These are phyloP conservation scores for Aspergillus viridinutans DNA, from an alignment of 2,329 filamentous ascomycete genomes.

Conservation along the genomic window DNA sequence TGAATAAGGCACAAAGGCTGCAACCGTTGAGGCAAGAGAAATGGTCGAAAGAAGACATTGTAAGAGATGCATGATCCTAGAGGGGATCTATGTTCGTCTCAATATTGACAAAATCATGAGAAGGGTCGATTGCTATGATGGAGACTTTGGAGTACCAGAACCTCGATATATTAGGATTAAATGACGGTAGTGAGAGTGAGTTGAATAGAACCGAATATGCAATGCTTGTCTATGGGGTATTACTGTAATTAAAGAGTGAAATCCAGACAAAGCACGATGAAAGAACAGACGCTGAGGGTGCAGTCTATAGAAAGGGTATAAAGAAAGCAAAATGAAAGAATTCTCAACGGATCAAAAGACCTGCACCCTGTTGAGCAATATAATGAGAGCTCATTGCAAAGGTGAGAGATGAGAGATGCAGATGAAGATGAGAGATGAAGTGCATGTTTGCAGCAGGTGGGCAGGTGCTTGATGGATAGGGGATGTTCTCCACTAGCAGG, in stretches of 20 bases:
- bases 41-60: conserved; percentile 31
- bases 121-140: neutral
- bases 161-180: neutral
- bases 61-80: conserved; percentile 34
- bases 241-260: neutral
- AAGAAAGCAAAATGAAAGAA: neutral
- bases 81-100: neutral
- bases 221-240: neutral
- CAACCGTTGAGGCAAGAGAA: conserved; percentile 30
- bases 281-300: neutral
- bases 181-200: neutral
- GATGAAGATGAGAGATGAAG: neutral
- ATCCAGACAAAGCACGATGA: neutral
- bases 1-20: conserved; percentile 43
- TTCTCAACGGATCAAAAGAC: neutral
- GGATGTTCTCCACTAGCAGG: neutral
- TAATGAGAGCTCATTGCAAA: neutral
- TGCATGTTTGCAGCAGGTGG: neutral
- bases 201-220: neutral
- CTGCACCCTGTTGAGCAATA: neutral
- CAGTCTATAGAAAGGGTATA: neutral
- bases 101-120: neutral
- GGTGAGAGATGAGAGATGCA: neutral
- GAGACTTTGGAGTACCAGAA: neutral
- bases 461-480: neutral